Conservation (phyloP, 257 asterid species). For the Solanum chmielewskii region DNA sequence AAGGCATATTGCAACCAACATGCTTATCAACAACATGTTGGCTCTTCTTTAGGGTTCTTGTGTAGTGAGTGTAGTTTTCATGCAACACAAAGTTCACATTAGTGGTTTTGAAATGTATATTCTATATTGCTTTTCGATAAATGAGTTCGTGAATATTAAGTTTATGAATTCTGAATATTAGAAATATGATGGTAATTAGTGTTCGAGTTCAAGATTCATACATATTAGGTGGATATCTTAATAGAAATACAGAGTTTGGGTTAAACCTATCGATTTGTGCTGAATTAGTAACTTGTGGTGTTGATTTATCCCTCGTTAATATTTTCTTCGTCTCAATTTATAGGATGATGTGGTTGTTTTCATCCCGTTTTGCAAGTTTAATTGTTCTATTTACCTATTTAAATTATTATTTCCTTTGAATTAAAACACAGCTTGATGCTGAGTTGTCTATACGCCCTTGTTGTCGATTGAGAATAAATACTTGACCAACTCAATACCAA, state of each 20-base stretch:
- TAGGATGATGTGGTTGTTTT: too few species aligned
- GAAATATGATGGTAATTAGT: neutral
- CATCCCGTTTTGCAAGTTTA: neutral
- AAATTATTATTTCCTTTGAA: too few species aligned
- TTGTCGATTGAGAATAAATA: too few species aligned
- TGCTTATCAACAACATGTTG: constrained; percentile 18
- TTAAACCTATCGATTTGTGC: too few species aligned
- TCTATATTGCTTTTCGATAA: too few species aligned
- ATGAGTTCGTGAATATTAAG: too few species aligned
- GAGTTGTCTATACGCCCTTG: neutral
- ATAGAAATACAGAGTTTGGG: neutral
- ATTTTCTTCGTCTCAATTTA: too few species aligned
- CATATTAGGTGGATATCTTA: neutral
- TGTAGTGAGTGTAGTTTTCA: constrained; percentile 34
- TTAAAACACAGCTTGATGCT: neutral
- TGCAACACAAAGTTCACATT: neutral
- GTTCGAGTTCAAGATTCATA: too few species aligned
- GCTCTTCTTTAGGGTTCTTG: constrained; percentile 19
- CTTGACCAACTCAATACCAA: neutral
- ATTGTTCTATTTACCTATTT: neutral
- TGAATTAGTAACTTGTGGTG: neutral
- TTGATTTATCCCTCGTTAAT: too few species aligned
- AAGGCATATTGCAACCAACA: constrained; percentile 63
- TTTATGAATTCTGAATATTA: neutral
- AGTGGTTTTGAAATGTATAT: neutral